Evolutionary conservation across 2,329 filamentous ascomycete genomes (phyloP), one percentile per base, ranked within the genome.

Genomic region (Hirsutella minnesotensis): DNA sequence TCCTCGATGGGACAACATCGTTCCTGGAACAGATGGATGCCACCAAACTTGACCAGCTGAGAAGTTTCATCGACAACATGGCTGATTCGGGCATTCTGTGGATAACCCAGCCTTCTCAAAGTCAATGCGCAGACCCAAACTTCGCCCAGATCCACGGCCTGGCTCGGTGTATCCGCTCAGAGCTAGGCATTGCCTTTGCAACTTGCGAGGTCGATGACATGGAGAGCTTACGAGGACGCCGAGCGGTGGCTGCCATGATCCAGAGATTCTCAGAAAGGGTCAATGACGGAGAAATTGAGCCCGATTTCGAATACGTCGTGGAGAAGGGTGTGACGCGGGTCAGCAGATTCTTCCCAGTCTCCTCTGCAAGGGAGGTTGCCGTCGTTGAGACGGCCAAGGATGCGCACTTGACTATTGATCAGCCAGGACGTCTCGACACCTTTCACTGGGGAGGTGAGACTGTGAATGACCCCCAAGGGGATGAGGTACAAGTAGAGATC

Each of bases 401-500:
- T n/a, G n/a, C n/a, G n/a, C n/a, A n/a, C n/a, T n/a, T n/a, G n/a
- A n/a, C n/a, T n/a, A n/a, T n/a, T n/a, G n/a, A n/a, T n/a, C n/a
- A n/a, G n/a, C n/a, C n/a, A n/a, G n/a, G n/a, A n/a, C n/a, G n/a
- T n/a, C n/a, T n/a, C n/a, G n/a, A n/a, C n/a, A n/a, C n/a, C n/a
- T n/a, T n/a, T n/a, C n/a, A n/a, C n/a, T n/a, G n/a, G n/a, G n/a
- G n/a, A n/a, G n/a, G n/a, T n/a, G n/a, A n/a, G n/a, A n/a, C n/a
- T n/a, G n/a, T n/a, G n/a, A n/a, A n/a, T 3, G 12, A n/a, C 1
- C 37, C 41, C 2, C 22, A 24, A 5, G 27, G 27, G 0, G 49
- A 53, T 34, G 47, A 56, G 16, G 51, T 68, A 5, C 60, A 65
- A 40, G 55, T 68, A 8, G 49, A 61, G 34, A 41, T 55, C 1